These are phyloP conservation scores for Colletotrichum tamarilloi DNA, from an alignment of 2,329 filamentous ascomycete genomes.

Conservation along the genomic window DNA sequence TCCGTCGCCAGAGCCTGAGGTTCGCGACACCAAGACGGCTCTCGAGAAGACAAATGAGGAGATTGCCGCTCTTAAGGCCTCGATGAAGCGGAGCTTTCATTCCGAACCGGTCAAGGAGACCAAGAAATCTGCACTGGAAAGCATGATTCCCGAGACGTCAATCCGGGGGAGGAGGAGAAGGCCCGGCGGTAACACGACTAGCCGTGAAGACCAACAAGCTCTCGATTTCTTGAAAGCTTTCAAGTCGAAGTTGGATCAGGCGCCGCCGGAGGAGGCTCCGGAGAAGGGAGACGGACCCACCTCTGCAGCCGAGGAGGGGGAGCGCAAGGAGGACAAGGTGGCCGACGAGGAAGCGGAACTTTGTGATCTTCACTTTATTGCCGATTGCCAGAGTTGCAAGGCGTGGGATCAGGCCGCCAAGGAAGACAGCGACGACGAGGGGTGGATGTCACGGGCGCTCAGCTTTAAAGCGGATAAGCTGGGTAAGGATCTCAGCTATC, in stretches of 20 bases:
- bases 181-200: constrained; percentile 64
- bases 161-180: constrained; percentile 77
- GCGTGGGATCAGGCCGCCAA: constrained; percentile 79
- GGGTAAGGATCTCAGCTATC: constrained; percentile 92
- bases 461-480: constrained; percentile 90
- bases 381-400: constrained; percentile 91
- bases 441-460: constrained; percentile 89
- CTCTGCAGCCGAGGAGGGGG: constrained; percentile 40
- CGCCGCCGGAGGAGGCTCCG: constrained; percentile 53
- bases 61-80: constrained; percentile 83
- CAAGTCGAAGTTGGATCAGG: constrained; percentile 77
- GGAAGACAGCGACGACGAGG: constrained; percentile 69
- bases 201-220: constrained; percentile 70
- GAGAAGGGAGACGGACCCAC: constrained; percentile 47
- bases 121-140: constrained; percentile 76
- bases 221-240: constrained; percentile 83
- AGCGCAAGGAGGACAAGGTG: constrained; percentile 38
- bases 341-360: constrained; percentile 78
- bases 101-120: constrained; percentile 63
- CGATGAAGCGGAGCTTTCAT: constrained; percentile 76
- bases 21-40: constrained; percentile 55
- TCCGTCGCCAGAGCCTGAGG: constrained; percentile 49
- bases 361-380: constrained; percentile 96
- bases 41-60: constrained; percentile 82
- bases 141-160: constrained; percentile 79